Base-by-base conservation (phyloP, 768 basidiomycete species). In the Trametes coccinea region DNA sequence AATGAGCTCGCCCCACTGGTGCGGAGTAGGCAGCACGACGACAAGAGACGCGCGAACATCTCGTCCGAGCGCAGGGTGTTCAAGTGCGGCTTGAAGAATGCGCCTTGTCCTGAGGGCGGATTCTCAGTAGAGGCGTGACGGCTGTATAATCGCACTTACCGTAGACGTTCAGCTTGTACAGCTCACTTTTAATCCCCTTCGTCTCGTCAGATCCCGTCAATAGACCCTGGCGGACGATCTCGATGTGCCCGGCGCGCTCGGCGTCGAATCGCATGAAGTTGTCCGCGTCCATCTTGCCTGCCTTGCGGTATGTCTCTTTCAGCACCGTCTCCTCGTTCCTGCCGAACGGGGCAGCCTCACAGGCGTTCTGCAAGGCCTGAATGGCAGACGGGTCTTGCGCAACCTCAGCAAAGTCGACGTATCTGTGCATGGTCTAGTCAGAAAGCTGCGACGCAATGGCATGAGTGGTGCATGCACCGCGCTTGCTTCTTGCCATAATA, bases 21-120 rank as follows among this genome's bases (percentile, higher is more conserved):
- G 79, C 0, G 63, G 37, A 2, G 77, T 77, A 14, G 82, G 82
- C 50, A 83, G 76, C 16, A 80, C 45, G 39, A 84, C 64, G 0
- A 84, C 78, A 9, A 86, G 74, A 0, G 82, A 82, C 2, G 78
- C 2, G 78, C 83, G 40, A 85, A 68, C 68, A 69, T 68, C 63
- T 62, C 50, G 10, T 56, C 37, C 2, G 39, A 60, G 10, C 68
- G 66, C 2, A 70, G 72, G 2, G 70, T 71, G 54, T 71, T 70
- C 56, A 67, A 62, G 66, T 71, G 70, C 1, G 69, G 40, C 45
- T 71, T 71, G 67, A 70, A 71, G 65, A 68, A 73, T 11, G 68
- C 68, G 7, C 61, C 70, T 10, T 55, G 56, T 5, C 69, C 69
- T 72, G 43, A 29, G 3, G 22, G 22, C 22, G 22, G 22, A 1